Evolutionary conservation across 305 asterid genomes (phyloP).

Genomic region (Fraxinus floribunda): DNA sequence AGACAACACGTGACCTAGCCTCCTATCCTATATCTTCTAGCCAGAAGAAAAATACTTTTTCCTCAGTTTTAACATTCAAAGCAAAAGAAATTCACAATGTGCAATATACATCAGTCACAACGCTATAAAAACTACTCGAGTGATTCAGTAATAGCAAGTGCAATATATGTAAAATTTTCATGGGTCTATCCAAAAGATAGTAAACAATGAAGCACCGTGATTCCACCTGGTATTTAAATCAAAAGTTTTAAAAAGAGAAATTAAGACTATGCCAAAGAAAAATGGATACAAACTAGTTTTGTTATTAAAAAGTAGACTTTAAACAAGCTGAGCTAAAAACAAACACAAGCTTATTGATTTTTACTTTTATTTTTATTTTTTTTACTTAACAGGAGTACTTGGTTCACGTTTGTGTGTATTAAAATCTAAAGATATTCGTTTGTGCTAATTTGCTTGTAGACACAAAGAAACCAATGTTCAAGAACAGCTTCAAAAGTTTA

Average conservation of each 20-base stretch:
- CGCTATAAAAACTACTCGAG: neutral
- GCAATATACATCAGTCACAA: neutral
- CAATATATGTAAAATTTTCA: neutral
- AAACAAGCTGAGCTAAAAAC: neutral
- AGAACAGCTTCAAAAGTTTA: neutral
- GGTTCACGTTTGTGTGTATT: neutral
- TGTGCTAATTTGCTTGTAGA: neutral
- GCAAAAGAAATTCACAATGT: neutral
- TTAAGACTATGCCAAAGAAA: neutral
- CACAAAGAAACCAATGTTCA: neutral
- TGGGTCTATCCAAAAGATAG: neutral
- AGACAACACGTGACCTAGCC: neutral
- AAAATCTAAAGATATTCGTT: neutral
- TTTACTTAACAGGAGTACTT: neutral
- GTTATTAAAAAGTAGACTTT: too few relatives aligned
- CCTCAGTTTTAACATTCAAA: neutral
- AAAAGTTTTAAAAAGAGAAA: neutral
- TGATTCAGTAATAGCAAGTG: neutral
- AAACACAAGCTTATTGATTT: neutral
- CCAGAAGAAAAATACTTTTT: neutral
- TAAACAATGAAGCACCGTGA: neutral
- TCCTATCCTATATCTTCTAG: neutral
- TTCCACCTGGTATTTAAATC: neutral
- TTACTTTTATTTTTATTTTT: neutral
- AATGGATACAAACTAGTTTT: neutral